Base-by-base conservation (phyloP, 2,329 filamentous ascomycete genomes). In the Epichloe sibirici region DNA sequence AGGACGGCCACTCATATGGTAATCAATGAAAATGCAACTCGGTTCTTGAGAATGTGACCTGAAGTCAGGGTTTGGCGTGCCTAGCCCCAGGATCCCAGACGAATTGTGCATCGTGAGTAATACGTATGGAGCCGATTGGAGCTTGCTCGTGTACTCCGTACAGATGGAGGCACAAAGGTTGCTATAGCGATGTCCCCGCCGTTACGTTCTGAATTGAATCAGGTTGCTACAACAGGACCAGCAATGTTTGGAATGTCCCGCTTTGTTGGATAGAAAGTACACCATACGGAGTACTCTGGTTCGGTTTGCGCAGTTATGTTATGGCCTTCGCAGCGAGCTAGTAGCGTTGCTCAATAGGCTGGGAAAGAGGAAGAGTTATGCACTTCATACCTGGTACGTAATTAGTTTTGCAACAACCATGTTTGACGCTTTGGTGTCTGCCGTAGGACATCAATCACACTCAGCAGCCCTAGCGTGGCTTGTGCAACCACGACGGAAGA, bases 401-500 rank as follows among this genome's bases (percentile, higher is more conserved):
- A 15, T 28, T 8, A 31, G n/a, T 28, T 38, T 37, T 25, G 45
- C 34, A 49, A 49, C 28, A 31, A 40, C 37, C 21, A 31, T 49
- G 17, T 49, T 42, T 42, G 47, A 31, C 47, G 47, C 42, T 39
- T 51, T 37, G 17, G 17, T 47, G 43, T 47, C 35, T 34, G 43
- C 35, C 6, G 49, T 28, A 51, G 43, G 48, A 42, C 34, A 21
- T 44, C 44, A 51, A 21, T 44, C 44, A 51, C 37, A 39, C 49
- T 42, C 49, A 25, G 43, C 44, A 42, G 15, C 44, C 23, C 17
- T 39, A 15, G 23, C 17, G 48, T 45, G 46, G 47, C 51, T 40
- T 17, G 46, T 53, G 46, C 28, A 45, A 53, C 46, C 42, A 35
- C 51, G 37, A 39, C 46, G 47, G 35, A n/a, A 52, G 21, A 23